Base-by-base conservation (phyloP, 2,329 filamentous ascomycete species). In the Colletotrichum filicis region DNA sequence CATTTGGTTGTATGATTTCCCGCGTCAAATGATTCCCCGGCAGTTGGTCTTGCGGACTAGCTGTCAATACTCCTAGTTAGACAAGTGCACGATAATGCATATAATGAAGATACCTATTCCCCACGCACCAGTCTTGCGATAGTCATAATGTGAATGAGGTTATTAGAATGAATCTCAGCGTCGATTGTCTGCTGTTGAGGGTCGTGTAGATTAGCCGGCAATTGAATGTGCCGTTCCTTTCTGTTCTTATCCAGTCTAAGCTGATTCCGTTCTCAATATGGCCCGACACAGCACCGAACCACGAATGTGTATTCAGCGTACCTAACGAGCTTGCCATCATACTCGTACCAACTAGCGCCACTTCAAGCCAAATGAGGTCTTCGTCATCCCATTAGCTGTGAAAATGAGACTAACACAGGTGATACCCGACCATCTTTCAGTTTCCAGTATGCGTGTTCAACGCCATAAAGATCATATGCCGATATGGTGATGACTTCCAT, bases 21-120 rank as follows among this genome's bases (percentile, higher is more conserved):
- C 60, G 66, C 70, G 66, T 73, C 71, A 71, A 52, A 73, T 71
- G 71, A 73, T 73, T 73, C 70, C 70, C 71, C 71, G 71, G 71
- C 56, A 26, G 60, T 58, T 61, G 66, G 67, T 57, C 55, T 65
- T 57, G 24, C 52, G n/a, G 60, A 65, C 60, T 28, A 59, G 46
- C 57, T 52, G 66, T 60, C 66, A 61, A 65, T 24, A 49, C 62
- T 57, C 26, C 57, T 66, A 71, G 66, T 35, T 73, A 73, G 71
- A 65, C 37, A 52, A 53, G 26, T 73, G 71, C 66, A 49, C 24
- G 32, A 49, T 9, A 22, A 16, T 73, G 71, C 66, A 71, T 22
- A 57, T 73, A 73, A 73, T 71, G 16, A 69, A 56, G 28, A 61
- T 53, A 70, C 53, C 5, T 32, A 28, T 55, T 28, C 22, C 4